Conservation (phyloP, 768 basidiomycete genomes). For the Psilocybe azurescens region DNA sequence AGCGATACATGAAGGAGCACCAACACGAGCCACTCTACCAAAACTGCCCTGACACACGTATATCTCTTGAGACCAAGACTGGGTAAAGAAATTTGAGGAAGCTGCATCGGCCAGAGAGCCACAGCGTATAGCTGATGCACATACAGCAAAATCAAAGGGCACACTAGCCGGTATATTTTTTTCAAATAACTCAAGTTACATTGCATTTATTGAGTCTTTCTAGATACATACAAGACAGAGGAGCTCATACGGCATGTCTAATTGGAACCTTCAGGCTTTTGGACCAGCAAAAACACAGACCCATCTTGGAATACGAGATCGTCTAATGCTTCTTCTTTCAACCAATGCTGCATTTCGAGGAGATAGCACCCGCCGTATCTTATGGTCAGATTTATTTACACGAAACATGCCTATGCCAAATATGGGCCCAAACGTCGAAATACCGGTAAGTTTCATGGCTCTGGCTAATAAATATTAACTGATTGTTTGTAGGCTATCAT, state of each 20-base stretch:
- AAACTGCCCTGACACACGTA: slow-evolving; percentile 21
- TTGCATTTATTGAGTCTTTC: neutral
- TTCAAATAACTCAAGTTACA: neutral
- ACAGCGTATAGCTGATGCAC: slow-evolving; percentile 12
- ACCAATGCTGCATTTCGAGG: slow-evolving; percentile 34
- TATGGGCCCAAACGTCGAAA: slow-evolving; percentile 18
- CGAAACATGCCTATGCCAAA: slow-evolving; percentile 23
- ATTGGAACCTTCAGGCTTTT: slow-evolving; percentile 22
- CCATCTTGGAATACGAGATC: slow-evolving; percentile 27
- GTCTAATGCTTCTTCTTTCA: slow-evolving; percentile 34
- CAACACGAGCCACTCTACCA: slow-evolving; percentile 24
- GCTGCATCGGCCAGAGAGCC: slow-evolving; percentile 22
- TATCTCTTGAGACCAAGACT: slow-evolving; percentile 21
- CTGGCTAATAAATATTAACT: too few relatives aligned
- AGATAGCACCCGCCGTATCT: slow-evolving; percentile 27
- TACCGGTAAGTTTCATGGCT: slow-evolving; percentile 22
- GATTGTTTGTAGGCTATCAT: slow-evolving; percentile 25
- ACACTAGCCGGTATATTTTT: slow-evolving; percentile 1
- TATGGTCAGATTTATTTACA: slow-evolving; percentile 30
- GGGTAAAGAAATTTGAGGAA: slow-evolving; percentile 25
- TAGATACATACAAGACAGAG: slow-evolving; percentile 31
- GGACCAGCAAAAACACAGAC: slow-evolving; percentile 9
- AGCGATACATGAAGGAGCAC: slow-evolving; percentile 24
- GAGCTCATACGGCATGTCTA: slow-evolving; percentile 27
- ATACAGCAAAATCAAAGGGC: slow-evolving; percentile 29